These are phyloP conservation scores for Garcileccinum viscosum DNA, from an alignment of 1,284 basidiomycete species.

Conservation along the genomic window DNA sequence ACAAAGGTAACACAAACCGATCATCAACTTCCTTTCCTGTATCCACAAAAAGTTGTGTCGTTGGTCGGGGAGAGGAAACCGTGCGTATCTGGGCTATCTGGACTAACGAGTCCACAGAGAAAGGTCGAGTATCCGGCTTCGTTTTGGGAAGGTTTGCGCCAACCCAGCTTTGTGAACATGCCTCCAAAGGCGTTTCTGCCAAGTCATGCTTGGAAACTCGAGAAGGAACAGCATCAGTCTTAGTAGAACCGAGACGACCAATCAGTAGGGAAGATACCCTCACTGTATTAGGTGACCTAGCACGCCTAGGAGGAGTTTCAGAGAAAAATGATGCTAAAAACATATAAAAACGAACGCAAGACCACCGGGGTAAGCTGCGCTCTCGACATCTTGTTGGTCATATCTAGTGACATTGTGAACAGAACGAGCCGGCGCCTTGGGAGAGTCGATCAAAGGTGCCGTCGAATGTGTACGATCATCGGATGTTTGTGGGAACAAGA, in stretches of 20 bases:
- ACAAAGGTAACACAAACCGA: constrained; percentile 20
- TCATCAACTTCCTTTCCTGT: neutral
- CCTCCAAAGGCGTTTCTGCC: neutral
- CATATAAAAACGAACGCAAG: constrained; percentile 19
- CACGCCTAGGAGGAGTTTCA: constrained; percentile 19
- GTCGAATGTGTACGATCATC: neutral
- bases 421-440: neutral
- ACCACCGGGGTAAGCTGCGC: neutral
- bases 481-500: constrained; percentile 24
- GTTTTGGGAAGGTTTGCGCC: constrained; percentile 18
- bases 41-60: neutral
- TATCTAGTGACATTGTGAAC: neutral
- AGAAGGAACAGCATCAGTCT: neutral
- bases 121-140: constrained; percentile 15
- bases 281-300: neutral
- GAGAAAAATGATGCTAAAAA: neutral
- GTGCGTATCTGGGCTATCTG: neutral
- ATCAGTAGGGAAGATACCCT: constrained; percentile 23
- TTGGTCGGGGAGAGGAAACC: neutral
- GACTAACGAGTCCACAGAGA: neutral
- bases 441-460: neutral
- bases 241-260: constrained; percentile 4
- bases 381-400: constrained; percentile 7
- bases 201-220: neutral
- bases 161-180: neutral